Evolutionary conservation across 306 rosid genomes (phyloP).

Genomic region (Trifolium repens): DNA sequence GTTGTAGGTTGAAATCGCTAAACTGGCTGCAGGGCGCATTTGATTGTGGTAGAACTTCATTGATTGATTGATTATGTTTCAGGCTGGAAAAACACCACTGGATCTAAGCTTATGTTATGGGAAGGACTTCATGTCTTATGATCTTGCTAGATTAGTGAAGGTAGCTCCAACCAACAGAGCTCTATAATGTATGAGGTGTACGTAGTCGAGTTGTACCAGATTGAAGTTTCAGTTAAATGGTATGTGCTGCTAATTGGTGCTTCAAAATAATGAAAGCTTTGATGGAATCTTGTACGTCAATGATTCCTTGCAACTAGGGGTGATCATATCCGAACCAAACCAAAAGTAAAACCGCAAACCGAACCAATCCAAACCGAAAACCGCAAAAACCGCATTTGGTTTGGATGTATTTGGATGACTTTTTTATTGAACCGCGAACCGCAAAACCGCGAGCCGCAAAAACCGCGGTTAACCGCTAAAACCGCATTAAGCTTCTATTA

Average conservation of each 20-base stretch:
- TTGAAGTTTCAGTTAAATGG: slow-evolving; percentile 23
- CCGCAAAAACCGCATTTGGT: no score
- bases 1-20: slow-evolving; percentile 12
- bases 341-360: no score
- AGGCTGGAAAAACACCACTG: slow-evolving; percentile 88
- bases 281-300: neutral
- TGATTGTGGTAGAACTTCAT: slow-evolving; percentile 21
- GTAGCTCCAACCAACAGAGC: slow-evolving; percentile 49
- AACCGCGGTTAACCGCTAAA: no score
- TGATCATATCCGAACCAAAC: no score
- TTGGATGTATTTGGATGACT: no score
- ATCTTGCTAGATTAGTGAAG: slow-evolving; percentile 81
- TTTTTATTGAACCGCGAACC: no score
- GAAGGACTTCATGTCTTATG: slow-evolving; percentile 83
- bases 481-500: no score
- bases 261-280: slow-evolving; percentile 36
- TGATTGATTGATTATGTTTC: slow-evolving; percentile 44
- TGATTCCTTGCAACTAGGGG: slow-evolving; percentile 29
- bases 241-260: slow-evolving; percentile 22
- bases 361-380: no score
- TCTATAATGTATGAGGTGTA: slow-evolving; percentile 45
- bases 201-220: slow-evolving; percentile 5
- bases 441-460: no score
- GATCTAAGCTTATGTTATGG: slow-evolving; percentile 87
- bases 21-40: neutral